Conservation (phyloP, 345 rosid species). For the Brassica juncea region DNA sequence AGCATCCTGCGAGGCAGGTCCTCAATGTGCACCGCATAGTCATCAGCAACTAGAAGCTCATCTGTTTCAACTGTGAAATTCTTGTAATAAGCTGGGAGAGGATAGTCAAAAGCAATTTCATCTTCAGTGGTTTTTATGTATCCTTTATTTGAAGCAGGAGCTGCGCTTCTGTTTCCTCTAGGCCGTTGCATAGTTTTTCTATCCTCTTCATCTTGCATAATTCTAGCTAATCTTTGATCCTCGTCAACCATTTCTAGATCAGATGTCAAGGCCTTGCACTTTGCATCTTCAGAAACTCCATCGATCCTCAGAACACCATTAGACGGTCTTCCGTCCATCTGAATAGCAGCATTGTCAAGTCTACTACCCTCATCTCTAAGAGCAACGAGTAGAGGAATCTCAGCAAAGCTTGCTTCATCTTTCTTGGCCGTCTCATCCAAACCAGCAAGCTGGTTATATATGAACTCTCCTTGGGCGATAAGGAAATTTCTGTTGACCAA, state of each 20-base stretch:
- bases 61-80: constrained; percentile 61
- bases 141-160: constrained; percentile 48
- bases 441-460: constrained; percentile 62
- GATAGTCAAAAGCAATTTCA: constrained; percentile 83
- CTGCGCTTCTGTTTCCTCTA: constrained; percentile 46
- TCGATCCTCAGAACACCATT: constrained; percentile 48
- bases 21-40: constrained; percentile 42
- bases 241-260: constrained; percentile 34
- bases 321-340: constrained; percentile 24
- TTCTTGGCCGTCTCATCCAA: constrained; percentile 60
- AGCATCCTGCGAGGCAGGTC: constrained; percentile 73
- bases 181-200: constrained; percentile 58
- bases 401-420: constrained; percentile 45
- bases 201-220: constrained; percentile 74
- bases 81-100: constrained; percentile 77
- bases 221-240: constrained; percentile 64
- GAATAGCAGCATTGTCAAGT: constrained; percentile 34
- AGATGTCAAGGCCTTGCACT: constrained; percentile 24
- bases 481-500: constrained; percentile 54
- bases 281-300: constrained; percentile 38
- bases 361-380: constrained; percentile 55
- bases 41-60: constrained; percentile 43
- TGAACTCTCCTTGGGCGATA: constrained; percentile 70
- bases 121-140: constrained; percentile 83
- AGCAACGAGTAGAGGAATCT: constrained; percentile 54